These are phyloP conservation scores for Podospora pseudoanserina DNA, from an alignment of 495 filamentous ascomycete species.

Conservation along the genomic window DNA sequence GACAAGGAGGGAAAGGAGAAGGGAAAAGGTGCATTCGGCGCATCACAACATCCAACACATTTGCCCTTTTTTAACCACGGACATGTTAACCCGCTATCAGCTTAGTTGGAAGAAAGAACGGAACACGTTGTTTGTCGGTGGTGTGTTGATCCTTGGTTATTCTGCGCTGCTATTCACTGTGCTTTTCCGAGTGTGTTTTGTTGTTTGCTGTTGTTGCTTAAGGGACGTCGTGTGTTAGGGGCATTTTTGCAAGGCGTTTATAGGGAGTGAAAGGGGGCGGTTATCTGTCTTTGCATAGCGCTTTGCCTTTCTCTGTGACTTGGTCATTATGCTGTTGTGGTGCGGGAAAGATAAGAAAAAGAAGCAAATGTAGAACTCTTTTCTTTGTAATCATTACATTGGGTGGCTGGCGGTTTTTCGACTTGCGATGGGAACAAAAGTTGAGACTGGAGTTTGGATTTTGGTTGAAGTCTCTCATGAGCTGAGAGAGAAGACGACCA, in stretches of 20 bases:
- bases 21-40: neutral
- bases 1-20: neutral
- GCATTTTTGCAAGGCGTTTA: neutral
- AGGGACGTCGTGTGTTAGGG: neutral
- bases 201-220: neutral
- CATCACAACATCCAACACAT: neutral
- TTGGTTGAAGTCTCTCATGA: neutral
- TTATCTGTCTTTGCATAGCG: neutral
- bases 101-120: conserved; percentile 1
- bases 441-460: neutral
- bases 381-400: neutral
- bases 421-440: neutral
- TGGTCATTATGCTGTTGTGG: neutral
- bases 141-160: neutral
- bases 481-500: neutral
- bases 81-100: neutral
- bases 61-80: neutral
- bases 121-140: conserved; percentile 3
- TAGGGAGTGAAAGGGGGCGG: neutral
- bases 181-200: neutral
- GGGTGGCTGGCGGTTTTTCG: neutral
- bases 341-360: neutral
- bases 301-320: neutral
- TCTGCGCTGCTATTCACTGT: neutral
- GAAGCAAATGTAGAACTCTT: neutral